A percentile compares a stretch with the other conserved stretches of the same genome.
Evolutionary conservation across 1,139 yeast genomes (phyloP).

Genomic region (Schizosaccharomyces versatilis): DNA sequence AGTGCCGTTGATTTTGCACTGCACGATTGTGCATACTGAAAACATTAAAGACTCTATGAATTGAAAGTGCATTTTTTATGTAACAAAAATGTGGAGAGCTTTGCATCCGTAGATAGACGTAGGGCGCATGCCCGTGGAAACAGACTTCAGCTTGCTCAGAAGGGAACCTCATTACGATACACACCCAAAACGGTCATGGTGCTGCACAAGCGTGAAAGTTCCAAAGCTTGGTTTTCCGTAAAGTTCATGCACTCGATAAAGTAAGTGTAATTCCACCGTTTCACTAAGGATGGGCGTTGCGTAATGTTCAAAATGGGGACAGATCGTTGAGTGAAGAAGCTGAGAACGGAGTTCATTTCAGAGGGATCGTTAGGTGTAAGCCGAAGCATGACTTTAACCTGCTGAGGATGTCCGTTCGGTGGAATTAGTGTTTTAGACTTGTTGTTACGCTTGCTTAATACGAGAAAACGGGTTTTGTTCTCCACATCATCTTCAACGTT

Average conservation of each 20-base stretch:
- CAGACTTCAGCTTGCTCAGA: too few species aligned
- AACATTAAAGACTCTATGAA: too few species aligned
- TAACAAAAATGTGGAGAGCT: too few species aligned
- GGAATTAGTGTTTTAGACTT: neutral
- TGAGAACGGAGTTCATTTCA: neutral
- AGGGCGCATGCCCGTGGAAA: too few species aligned
- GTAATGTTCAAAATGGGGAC: neutral
- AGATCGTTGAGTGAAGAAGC: neutral
- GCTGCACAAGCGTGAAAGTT: too few species aligned
- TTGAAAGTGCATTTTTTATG: too few species aligned
- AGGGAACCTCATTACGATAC: too few species aligned
- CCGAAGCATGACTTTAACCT: neutral
- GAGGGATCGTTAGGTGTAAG: neutral
- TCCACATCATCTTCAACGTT: slow-evolving; percentile 48
- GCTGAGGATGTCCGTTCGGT: neutral
- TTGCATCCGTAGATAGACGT: too few species aligned
- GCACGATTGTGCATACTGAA: too few species aligned
- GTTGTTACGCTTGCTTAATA: slow-evolving; percentile 20
- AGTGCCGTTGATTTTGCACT: too few species aligned
- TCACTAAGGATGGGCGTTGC: slow-evolving; percentile 1
- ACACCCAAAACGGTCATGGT: too few species aligned
- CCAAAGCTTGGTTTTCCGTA: neutral
- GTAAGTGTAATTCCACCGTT: slow-evolving; percentile 8
- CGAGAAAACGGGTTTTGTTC: slow-evolving; percentile 70
- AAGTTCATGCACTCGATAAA: slow-evolving; percentile 7